Base-by-base conservation (phyloP, 164 flowering plant species). In the Piper betle region DNA sequence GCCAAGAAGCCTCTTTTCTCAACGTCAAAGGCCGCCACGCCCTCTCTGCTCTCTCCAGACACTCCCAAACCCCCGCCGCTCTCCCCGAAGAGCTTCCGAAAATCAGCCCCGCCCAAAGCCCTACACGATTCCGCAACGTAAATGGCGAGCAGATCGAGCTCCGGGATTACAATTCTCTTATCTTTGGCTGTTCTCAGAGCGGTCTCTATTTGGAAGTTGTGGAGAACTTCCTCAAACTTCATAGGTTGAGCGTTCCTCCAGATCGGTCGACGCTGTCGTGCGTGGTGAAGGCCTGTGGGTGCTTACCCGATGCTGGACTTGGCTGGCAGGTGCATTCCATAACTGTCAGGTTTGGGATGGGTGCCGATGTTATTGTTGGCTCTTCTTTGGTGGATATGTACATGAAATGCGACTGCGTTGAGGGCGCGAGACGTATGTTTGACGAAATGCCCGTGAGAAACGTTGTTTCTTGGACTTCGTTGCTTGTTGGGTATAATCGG, bases 381-480 rank as follows among this genome's bases (percentile, higher is more conserved):
- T 81, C 93, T 66, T 75, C 96, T 53, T 80, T 89, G 20, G 78
- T 89, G 39, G 96, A 89, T 73, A 73, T 89, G 88, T 89, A 87
- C 66, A 75, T 87, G 84, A 89, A 86, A 66, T 78, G 72, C 40
- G 69, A 57, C 57, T 62, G 55, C 62, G 62, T 82, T 39, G 69
- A 65, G 4, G 81, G 83, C 58, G 97, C 87, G 40, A 72, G 64
- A 69, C 72, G 60, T 55, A 74, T 75, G 37, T 89, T 92, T 62
- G 80, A 80, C 68, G 79, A 78, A 55, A 86, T 89, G 88, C 76
- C 66, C 4, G 86, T 77, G 53, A 84, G 72, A 70, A 87, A 86
- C 80, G 96, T 82, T 33, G 86, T 89, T 43, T 79, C 98, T 15
- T 92, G 97, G 97, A 93, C 96, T 57, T 79, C 90, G 0, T 70